Conservation (phyloP, 768 basidiomycete species). For the Jaapia argillacea region DNA sequence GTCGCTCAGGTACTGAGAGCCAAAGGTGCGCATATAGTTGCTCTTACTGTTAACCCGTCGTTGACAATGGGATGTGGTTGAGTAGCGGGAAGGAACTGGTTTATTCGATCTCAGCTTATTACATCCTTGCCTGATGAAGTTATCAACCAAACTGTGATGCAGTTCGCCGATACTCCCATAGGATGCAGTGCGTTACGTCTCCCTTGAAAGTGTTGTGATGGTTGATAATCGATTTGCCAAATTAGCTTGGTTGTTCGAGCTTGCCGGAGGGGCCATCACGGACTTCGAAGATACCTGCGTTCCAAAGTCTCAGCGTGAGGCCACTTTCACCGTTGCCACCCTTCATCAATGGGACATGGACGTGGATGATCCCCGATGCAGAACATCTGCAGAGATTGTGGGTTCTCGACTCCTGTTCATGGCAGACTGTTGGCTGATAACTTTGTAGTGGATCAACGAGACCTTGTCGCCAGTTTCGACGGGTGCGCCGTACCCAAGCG, state of each 20-base stretch:
- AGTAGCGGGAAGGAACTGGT: conserved; percentile 79
- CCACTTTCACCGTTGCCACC: conserved; percentile 78
- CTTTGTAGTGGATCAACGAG: conserved; percentile 62
- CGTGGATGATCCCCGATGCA: conserved; percentile 70
- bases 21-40: conserved; percentile 38
- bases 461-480: conserved; percentile 62
- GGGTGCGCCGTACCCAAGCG: conserved; percentile 81
- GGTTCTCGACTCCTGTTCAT: conserved; percentile 10
- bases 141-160: conserved; percentile 71
- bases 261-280: conserved; percentile 70
- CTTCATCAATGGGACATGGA: conserved; percentile 91
- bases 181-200: conserved; percentile 69
- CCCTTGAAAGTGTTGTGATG: not conserved
- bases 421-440: conserved; percentile 8
- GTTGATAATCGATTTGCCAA: not conserved
- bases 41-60: not conserved
- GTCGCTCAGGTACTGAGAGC: conserved; percentile 85
- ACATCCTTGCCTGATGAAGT: conserved; percentile 80
- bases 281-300: conserved; percentile 70
- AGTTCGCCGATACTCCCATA: conserved; percentile 76
- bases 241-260: conserved; percentile 86
- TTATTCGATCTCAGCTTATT: conserved; percentile 79
- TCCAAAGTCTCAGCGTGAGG: conserved; percentile 71
- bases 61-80: not conserved
- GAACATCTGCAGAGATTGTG: conserved; percentile 75